Evolutionary conservation across 2,329 filamentous ascomycete genomes (phyloP).

Genomic region (Aspergillus caelatus): DNA sequence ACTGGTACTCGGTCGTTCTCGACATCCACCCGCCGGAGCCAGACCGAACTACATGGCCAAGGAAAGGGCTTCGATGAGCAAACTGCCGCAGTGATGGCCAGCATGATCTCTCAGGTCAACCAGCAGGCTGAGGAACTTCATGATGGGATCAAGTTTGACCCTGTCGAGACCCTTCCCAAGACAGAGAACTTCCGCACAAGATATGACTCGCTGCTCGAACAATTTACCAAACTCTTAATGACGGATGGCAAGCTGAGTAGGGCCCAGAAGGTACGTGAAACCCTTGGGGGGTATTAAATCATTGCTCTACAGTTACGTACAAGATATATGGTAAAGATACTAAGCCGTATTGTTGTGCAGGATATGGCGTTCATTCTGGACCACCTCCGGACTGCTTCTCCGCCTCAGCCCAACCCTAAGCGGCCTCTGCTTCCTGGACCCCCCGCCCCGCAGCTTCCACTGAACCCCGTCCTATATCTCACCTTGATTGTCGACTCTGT

Average conservation of each 20-base stretch:
- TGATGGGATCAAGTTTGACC: slow-evolving; percentile 74
- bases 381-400: slow-evolving; percentile 78
- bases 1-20: slow-evolving; percentile 59
- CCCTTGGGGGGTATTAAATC: neutral
- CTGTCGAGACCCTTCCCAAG: slow-evolving; percentile 69
- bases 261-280: slow-evolving; percentile 74
- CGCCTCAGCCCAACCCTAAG: slow-evolving; percentile 72
- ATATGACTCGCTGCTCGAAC: slow-evolving; percentile 81
- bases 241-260: slow-evolving; percentile 82
- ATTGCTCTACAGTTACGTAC: neutral
- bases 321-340: neutral
- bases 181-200: slow-evolving; percentile 71
- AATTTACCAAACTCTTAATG: slow-evolving; percentile 92
- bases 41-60: slow-evolving; percentile 33
- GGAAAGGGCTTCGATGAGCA: slow-evolving; percentile 27
- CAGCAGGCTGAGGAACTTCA: slow-evolving; percentile 38
- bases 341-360: slow-evolving; percentile 47
- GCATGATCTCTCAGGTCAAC: slow-evolving; percentile 40
- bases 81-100: slow-evolving; percentile 37
- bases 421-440: slow-evolving; percentile 67
- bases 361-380: slow-evolving; percentile 84
- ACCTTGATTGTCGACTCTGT: slow-evolving; percentile 90
- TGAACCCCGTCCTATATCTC: slow-evolving; percentile 88
- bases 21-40: slow-evolving; percentile 51
- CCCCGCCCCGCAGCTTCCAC: slow-evolving; percentile 75